Percentiles rank a stretch among this genome's conserved stretches.
Conservation (phyloP, 2,329 filamentous ascomycete genomes). For the Botryotinia narcissicola region DNA sequence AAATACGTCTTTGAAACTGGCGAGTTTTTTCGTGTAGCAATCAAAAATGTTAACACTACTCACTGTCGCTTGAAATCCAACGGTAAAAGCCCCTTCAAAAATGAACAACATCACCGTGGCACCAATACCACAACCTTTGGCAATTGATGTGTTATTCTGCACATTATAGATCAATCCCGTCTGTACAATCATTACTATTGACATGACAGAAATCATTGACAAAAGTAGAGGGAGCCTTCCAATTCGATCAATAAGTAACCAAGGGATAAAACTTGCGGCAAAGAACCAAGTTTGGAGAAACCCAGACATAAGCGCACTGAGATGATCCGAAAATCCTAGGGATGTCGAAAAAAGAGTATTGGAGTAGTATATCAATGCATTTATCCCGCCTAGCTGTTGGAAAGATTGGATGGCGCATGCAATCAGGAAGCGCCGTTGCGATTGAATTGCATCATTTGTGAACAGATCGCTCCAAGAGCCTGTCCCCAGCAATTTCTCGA, state of each 20-base stretch:
- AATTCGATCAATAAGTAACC: conserved; percentile 50
- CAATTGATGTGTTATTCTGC: conserved; percentile 39
- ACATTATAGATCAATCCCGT: conserved; percentile 44
- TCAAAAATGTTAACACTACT: background rate
- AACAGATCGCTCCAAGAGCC: conserved; percentile 34
- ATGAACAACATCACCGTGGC: conserved; percentile 54
- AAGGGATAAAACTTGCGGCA: conserved; percentile 42
- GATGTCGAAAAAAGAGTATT: conserved; percentile 48
- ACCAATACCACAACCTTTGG: conserved; percentile 40
- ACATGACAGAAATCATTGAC: conserved; percentile 44
- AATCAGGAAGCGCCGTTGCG: conserved; percentile 50
- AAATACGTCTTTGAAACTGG: background rate
- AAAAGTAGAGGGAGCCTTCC: conserved; percentile 69
- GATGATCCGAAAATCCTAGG: conserved; percentile 43
- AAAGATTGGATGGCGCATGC: conserved; percentile 49
- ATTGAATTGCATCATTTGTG: conserved; percentile 40
- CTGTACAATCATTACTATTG: conserved; percentile 44
- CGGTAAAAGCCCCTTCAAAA: conserved; percentile 59
- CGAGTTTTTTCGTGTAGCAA: background rate
- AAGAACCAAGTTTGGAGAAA: conserved; percentile 50
- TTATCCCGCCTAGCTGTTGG: conserved; percentile 49
- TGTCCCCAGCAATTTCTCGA: conserved; percentile 40
- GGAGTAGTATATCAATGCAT: conserved; percentile 45
- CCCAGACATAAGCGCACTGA: conserved; percentile 52
- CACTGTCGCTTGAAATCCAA: conserved; percentile 58